Conservation (phyloP, 331 rosid genomes). For the Prunus yedoensis region DNA sequence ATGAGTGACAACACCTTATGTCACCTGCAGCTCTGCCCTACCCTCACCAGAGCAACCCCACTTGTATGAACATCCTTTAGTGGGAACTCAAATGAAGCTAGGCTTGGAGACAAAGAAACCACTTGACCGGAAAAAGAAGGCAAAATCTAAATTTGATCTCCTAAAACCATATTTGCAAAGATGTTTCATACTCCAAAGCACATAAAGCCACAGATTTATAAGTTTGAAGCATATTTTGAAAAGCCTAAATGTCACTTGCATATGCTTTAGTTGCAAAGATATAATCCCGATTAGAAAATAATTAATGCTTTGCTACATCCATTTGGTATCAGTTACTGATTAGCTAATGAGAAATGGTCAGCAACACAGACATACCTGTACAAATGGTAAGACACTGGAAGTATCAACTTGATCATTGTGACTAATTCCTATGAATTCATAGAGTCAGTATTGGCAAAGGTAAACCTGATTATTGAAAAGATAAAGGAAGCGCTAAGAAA, state of each 20-base stretch:
- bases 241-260: background rate
- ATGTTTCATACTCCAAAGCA: background rate
- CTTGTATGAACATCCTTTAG: background rate
- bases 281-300: background rate
- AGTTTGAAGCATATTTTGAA: background rate
- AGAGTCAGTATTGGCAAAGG: slow-evolving; percentile 4
- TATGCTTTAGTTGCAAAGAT: background rate
- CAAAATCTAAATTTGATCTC: background rate
- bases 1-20: background rate
- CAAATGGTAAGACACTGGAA: slow-evolving; percentile 49
- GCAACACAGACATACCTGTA: slow-evolving; percentile 34
- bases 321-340: background rate
- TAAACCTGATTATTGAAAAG: background rate
- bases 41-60: background rate
- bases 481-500: slow-evolving; percentile 2
- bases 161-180: background rate
- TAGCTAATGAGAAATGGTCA: background rate
- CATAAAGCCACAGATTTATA: background rate
- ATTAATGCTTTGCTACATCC: background rate
- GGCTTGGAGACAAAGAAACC: background rate
- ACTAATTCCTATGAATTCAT: slow-evolving; percentile 46
- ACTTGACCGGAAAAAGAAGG: background rate
- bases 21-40: background rate
- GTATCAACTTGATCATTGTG: slow-evolving; percentile 54
- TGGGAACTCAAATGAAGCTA: background rate